Percentiles rank a stretch among this genome's conserved stretches.
phyloP scores from a whole-genome alignment of 2,329 filamentous ascomycete genomes.

The Ophiosphaerella herpotricha region DNA sequence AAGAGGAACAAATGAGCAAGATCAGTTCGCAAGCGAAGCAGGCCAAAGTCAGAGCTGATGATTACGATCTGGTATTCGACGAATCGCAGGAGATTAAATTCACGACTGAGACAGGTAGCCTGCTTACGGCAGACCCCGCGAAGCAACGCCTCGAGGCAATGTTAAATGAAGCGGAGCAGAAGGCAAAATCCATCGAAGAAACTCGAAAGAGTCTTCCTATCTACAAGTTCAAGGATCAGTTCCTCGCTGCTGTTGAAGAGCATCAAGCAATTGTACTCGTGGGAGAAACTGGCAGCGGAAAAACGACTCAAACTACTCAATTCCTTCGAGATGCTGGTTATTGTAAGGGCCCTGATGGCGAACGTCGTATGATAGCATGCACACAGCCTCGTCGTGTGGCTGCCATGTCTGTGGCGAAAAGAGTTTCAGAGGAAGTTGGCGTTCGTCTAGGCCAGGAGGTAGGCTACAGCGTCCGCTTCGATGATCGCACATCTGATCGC shows the following conservation, averaged over 20 bases:
- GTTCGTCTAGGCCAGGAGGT: slow-evolving; percentile 90
- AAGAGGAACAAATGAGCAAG: slow-evolving; percentile 83
- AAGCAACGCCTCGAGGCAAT: slow-evolving; percentile 78
- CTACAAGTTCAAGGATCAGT: slow-evolving; percentile 82
- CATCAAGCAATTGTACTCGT: slow-evolving; percentile 91
- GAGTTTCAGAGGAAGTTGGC: slow-evolving; percentile 92
- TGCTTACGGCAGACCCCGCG: slow-evolving; percentile 72
- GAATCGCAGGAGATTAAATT: slow-evolving; percentile 86
- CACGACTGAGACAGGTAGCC: slow-evolving; percentile 54
- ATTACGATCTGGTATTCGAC: slow-evolving; percentile 94
- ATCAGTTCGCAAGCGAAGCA: slow-evolving; percentile 63
- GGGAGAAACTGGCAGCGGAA: slow-evolving; percentile 92
- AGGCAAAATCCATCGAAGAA: slow-evolving; percentile 85
- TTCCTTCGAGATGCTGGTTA: slow-evolving; percentile 73
- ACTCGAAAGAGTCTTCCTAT: slow-evolving; percentile 89
- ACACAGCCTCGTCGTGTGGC: slow-evolving; percentile 95
- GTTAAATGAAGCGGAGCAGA: slow-evolving; percentile 86
- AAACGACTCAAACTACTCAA: slow-evolving; percentile 97
- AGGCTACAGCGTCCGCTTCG: slow-evolving; percentile 93
- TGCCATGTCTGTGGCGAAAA: slow-evolving; percentile 95
- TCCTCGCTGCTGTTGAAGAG: slow-evolving; percentile 82
- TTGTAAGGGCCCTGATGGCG: slow-evolving; percentile 69
- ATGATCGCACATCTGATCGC: slow-evolving; percentile 83
- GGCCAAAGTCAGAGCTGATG: slow-evolving; percentile 69
- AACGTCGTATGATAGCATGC: slow-evolving; percentile 81